phyloP scores from a whole-genome alignment of 305 asterid species.

The Plantago lanceolata region DNA sequence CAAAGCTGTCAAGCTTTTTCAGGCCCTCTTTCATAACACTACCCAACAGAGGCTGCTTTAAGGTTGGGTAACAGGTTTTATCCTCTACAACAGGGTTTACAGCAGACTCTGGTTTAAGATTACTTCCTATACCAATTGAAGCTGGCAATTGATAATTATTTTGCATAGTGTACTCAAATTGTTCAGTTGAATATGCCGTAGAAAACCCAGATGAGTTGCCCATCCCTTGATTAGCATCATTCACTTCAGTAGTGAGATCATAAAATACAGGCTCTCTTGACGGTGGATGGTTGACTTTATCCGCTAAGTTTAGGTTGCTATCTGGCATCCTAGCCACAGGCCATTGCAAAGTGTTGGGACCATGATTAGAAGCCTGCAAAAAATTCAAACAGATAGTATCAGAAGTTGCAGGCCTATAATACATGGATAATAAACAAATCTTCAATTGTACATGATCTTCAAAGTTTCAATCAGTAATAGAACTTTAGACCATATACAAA shows the following conservation, averaged over 20 bases:
- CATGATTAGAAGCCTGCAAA: slow-evolving; percentile 46
- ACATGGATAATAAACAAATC: slow-evolving; percentile 3
- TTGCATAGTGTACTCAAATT: slow-evolving; percentile 34
- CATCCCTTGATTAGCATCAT: slow-evolving; percentile 37
- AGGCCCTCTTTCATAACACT: slow-evolving; percentile 61
- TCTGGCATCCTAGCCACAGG: slow-evolving; percentile 46
- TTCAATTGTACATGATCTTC: neutral
- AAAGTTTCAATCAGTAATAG: neutral
- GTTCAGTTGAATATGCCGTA: slow-evolving; percentile 34
- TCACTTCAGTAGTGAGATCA: slow-evolving; percentile 38
- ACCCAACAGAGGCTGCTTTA: slow-evolving; percentile 58
- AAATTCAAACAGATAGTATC: slow-evolving; percentile 23
- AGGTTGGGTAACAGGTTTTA: slow-evolving; percentile 43
- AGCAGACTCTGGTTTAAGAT: slow-evolving; percentile 37
- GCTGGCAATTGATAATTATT: slow-evolving; percentile 38
- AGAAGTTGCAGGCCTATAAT: slow-evolving; percentile 4
- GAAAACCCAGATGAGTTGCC: slow-evolving; percentile 32
- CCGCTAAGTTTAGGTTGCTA: slow-evolving; percentile 23
- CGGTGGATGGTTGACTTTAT: slow-evolving; percentile 24
- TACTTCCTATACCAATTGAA: slow-evolving; percentile 36
- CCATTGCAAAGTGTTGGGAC: slow-evolving; percentile 43
- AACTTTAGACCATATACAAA: neutral
- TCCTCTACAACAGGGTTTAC: slow-evolving; percentile 41
- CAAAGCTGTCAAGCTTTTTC: slow-evolving; percentile 92
- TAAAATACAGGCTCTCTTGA: slow-evolving; percentile 25